Percentiles rank a stretch among this genome's conserved stretches.
These are phyloP conservation scores for Conticribra weissflogii DNA, from an alignment of 108 stramenopile species.

Conservation along the genomic window DNA sequence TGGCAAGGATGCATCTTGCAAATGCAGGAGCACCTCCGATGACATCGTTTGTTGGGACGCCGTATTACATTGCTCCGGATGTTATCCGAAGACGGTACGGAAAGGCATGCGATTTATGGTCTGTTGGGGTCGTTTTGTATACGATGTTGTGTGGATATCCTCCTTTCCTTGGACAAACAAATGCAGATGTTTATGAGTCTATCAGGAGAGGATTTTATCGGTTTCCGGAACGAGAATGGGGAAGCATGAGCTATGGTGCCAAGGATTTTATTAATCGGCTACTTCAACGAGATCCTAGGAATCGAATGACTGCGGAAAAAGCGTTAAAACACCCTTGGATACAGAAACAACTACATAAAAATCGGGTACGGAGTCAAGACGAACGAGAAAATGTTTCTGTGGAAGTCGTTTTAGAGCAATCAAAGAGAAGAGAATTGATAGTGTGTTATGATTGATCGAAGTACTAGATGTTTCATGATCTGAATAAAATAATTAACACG, in stretches of 20 bases:
- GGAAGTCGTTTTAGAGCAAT: too few species aligned
- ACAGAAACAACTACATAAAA: not conserved
- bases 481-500: too few species aligned
- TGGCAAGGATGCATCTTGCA: conserved; percentile 53
- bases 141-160: conserved; percentile 83
- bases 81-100: conserved; percentile 58
- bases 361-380: too few species aligned
- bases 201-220: conserved; percentile 58
- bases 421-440: too few species aligned
- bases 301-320: conserved; percentile 69
- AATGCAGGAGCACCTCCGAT: conserved; percentile 26
- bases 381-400: too few species aligned
- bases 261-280: conserved; percentile 65
- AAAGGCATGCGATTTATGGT: conserved; percentile 73
- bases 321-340: conserved; percentile 87
- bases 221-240: conserved; percentile 75
- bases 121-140: conserved; percentile 76
- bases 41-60: conserved; percentile 77
- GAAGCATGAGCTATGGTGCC: conserved; percentile 51
- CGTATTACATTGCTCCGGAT: conserved; percentile 72
- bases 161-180: conserved; percentile 71
- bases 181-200: conserved; percentile 43
- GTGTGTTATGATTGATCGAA: too few species aligned
- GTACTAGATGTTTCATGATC: too few species aligned
- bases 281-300: conserved; percentile 59